Percentiles rank a stretch among this genome's conserved stretches.
Conservation (phyloP, 441 rosid species). For the Adansonia grandidieri region DNA sequence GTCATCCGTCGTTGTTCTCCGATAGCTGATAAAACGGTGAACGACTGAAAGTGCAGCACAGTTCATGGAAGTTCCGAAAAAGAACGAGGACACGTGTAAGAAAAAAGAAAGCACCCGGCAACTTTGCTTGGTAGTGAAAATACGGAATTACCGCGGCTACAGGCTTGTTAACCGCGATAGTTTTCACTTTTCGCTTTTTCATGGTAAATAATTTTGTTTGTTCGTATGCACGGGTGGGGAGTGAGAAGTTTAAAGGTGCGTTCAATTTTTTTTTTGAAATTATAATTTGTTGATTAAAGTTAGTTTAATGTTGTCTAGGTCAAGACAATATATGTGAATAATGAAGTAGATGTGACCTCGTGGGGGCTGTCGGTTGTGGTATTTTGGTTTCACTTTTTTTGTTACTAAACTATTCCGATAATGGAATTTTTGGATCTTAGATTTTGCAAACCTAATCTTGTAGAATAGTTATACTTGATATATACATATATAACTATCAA, state of each 20-base stretch:
- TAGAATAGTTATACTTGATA: no score
- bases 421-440: background rate
- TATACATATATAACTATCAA: no score
- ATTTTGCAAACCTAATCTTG: no score
- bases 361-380: background rate
- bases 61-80: background rate
- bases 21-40: slow-evolving; percentile 35
- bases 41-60: background rate
- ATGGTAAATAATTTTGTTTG: slow-evolving; percentile 12
- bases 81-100: background rate
- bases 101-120: background rate
- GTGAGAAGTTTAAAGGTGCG: background rate
- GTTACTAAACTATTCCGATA: slow-evolving; percentile 8
- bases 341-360: slow-evolving; percentile 5
- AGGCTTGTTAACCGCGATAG: background rate
- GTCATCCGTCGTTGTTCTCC: slow-evolving; percentile 44
- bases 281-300: background rate
- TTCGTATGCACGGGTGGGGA: background rate
- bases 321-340: background rate
- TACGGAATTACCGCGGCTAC: background rate
- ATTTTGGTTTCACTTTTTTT: background rate
- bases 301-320: background rate
- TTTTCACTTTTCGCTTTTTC: background rate
- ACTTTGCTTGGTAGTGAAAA: background rate
- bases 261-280: background rate